Evolutionary conservation across 2,329 filamentous ascomycete species (phyloP), one percentile per base, ranked within the genome.

Genomic region (Aspergillus brasiliensis): DNA sequence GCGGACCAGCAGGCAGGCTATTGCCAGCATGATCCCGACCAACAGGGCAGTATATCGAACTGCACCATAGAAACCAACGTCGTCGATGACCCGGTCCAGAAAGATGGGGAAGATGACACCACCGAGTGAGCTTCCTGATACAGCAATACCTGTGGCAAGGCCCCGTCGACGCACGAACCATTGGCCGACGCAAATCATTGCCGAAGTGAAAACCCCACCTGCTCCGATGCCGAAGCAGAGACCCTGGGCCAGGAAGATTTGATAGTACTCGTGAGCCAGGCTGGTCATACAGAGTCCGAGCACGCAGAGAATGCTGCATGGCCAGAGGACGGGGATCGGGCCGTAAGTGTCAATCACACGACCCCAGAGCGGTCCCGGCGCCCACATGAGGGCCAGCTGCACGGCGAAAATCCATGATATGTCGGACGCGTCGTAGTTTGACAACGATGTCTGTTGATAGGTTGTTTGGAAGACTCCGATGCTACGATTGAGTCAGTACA

Each of bases 351-450:
- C 63, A 7, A 63, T 13, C 5, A 63, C 21, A 5, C 63, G 61
- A 7, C 63, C 61, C 27, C 54, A 65, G 5, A 71, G 64, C 2
- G 70, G 62, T 8, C 70, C 70, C 15, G 63, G 63, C 7, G 63
- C 60, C 56, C 67, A 69, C 67, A 72, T 80, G 65, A 81, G 71
- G 62, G 80, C 81, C 8, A 77, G 72, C 60, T 82, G 72, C n/a
- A 79, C 63, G 5, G 78, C 78, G 6, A 77, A 67, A 3, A 81
- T 82, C 79, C 80, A 82, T 8, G 79, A 71, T 6, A 82, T 73
- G 7, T 75, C 76, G 8, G 73, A 77, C 0, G 78, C 65, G 1
- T 73, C 72, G 54, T 79, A 76, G 7, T 74, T 59, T n/a, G 59
- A 65, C 3, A 82, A 71, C 47, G 77, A 75, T 44, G 80, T 70